Base-by-base conservation (phyloP, 2,329 filamentous ascomycete species). In the Stagonosporopsis cucurbitacearum region DNA sequence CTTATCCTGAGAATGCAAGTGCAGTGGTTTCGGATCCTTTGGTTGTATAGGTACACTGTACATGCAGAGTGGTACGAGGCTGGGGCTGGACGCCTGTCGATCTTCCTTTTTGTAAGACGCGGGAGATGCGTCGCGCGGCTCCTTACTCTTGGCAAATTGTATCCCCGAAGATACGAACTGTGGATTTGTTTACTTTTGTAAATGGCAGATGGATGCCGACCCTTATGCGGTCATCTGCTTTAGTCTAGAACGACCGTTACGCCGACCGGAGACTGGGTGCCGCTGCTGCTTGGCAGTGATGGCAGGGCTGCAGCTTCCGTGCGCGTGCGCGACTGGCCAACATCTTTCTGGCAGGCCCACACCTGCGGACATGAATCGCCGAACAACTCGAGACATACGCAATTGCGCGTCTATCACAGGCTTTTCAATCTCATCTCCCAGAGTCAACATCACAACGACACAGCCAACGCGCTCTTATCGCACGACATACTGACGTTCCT, bases 381-480 rank as follows among this genome's bases (percentile, higher is more conserved):
- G 37, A 33, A 51, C 44, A 51, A 58, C 53, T 59, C 33, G 25
- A 59, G 54, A 57, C 60, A 61, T 63, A 64, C 60, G 60, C 61
- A 66, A 64, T 66, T 54, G 58, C 57, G 58, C 49, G 57, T 59
- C 53, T 51, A 48, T 51, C 53, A 56, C 53, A 42, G 37, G 43
- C 47, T 48, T 51, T 56, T 51, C 47, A 33, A 23, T 48, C 32
- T 56, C 53, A 56, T 51, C 51, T 56, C 53, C 48, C 53, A 46
- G 19, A 39, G 22, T 40, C 43, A 39, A 51, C 37, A 51, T 9
- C 43, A 43, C 36, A 47, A 48, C 36, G 19, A 32, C 47, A 51
- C 42, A 25, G 22, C 30, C 32, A 22, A 36, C 20, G 42, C 25
- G 48, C 45, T 23, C 43, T 39, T 48, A 52, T 47, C 50, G 40